Evolutionary conservation across 2,329 filamentous ascomycete species (phyloP).

Genomic region (Exophiala oligosperma): DNA sequence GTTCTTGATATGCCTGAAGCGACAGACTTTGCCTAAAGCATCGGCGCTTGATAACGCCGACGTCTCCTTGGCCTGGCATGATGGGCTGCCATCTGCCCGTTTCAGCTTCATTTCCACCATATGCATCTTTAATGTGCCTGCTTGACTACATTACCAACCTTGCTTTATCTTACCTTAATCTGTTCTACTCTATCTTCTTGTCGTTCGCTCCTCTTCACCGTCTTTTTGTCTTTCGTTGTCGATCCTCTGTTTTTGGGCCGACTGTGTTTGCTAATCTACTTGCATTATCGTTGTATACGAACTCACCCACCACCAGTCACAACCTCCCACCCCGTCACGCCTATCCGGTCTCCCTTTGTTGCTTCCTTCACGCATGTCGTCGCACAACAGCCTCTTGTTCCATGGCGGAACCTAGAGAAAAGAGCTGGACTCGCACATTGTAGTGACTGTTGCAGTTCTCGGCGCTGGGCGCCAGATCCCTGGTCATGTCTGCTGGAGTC

Average conservation of each 20-base stretch:
- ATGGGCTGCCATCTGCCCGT: background rate
- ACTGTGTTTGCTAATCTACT: background rate
- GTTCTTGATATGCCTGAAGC: too few species aligned
- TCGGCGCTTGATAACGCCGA: background rate
- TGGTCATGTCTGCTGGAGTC: conserved; percentile 14
- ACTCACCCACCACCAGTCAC: background rate
- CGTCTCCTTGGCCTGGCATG: background rate
- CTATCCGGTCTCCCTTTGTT: background rate
- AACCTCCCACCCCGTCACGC: conserved; percentile 4
- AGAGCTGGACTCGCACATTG: conserved; percentile 4
- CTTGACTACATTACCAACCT: background rate
- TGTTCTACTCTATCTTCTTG: background rate
- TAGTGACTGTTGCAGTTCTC: conserved; percentile 5
- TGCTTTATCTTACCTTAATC: background rate
- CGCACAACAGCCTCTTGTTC: background rate
- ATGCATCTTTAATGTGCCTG: background rate
- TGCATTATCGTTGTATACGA: background rate
- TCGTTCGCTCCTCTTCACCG: conserved; percentile 2
- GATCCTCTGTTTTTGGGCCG: background rate
- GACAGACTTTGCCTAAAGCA: background rate
- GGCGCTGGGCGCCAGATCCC: background rate
- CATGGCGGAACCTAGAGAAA: conserved; percentile 15
- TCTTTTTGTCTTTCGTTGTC: conserved; percentile 18
- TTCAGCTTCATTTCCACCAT: conserved; percentile 1
- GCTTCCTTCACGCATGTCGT: background rate